Percentiles rank a stretch among this genome's conserved stretches.
These are phyloP conservation scores for Taxillus chinensis DNA, from an alignment of 164 flowering plant genomes.

Conservation along the genomic window DNA sequence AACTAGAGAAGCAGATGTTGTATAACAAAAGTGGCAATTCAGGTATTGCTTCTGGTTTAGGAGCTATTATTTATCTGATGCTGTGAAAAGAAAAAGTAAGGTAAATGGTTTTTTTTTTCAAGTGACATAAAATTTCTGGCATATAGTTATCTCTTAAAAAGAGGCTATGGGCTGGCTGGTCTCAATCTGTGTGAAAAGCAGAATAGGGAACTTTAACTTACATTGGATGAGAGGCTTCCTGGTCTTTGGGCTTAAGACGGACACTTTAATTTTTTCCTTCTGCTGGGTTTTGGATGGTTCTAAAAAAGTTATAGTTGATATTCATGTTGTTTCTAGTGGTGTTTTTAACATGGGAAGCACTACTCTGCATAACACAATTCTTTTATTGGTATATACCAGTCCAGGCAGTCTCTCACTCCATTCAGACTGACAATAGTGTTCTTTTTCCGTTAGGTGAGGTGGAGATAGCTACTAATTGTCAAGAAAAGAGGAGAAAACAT, in stretches of 20 bases:
- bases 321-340: slow-evolving; percentile 15
- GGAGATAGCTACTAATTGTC: slow-evolving; percentile 21
- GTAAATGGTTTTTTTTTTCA: slow-evolving; percentile 23
- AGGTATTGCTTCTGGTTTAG: slow-evolving; percentile 24
- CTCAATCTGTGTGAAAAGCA: slow-evolving; percentile 13
- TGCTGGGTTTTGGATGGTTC: slow-evolving; percentile 21
- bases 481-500: slow-evolving; percentile 49
- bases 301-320: slow-evolving; percentile 16
- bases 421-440: slow-evolving; percentile 23
- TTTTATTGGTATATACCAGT: slow-evolving; percentile 7
- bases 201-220: slow-evolving; percentile 25
- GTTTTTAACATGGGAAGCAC: slow-evolving; percentile 20
- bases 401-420: slow-evolving; percentile 20
- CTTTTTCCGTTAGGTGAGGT: slow-evolving; percentile 32
- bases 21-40: slow-evolving; percentile 46
- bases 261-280: slow-evolving; percentile 24
- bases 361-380: background rate
- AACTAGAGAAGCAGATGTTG: slow-evolving; percentile 66
- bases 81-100: slow-evolving; percentile 26
- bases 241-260: slow-evolving; percentile 58
- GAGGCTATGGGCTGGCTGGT: slow-evolving; percentile 20
- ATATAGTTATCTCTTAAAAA: slow-evolving; percentile 19
- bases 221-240: slow-evolving; percentile 75
- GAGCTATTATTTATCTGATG: slow-evolving; percentile 21
- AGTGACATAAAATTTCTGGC: slow-evolving; percentile 21